A percentile compares a stretch with the other conserved stretches of the same genome.
Evolutionary conservation across 1,139 yeast species (phyloP).

Genomic region (Hanseniaspora uvarum): DNA sequence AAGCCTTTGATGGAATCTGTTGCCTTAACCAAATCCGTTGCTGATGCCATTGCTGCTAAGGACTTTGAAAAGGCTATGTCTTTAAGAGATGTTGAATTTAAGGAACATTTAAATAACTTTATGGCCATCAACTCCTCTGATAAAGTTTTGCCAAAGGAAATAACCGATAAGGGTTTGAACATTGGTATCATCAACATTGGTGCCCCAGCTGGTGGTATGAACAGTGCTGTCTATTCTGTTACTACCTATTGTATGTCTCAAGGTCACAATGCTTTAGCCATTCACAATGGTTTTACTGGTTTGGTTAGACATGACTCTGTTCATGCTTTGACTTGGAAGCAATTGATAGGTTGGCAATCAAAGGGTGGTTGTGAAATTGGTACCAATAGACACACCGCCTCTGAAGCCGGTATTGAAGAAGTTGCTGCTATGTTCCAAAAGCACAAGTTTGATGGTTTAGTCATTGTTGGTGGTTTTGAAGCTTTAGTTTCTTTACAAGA

Average conservation of each 20-base stretch:
- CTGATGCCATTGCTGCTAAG: constrained; percentile 66
- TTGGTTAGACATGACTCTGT: constrained; percentile 71
- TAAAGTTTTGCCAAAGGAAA: constrained; percentile 45
- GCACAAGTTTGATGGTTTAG: constrained; percentile 70
- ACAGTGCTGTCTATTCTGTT: constrained; percentile 84
- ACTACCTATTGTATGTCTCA: constrained; percentile 81
- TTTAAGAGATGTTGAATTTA: constrained; percentile 76
- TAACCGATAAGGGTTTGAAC: constrained; percentile 34
- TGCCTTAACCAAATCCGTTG: constrained; percentile 71
- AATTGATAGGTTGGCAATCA: constrained; percentile 81
- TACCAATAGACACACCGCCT: constrained; percentile 80
- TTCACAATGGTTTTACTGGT: constrained; percentile 89
- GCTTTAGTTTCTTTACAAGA: constrained; percentile 77
- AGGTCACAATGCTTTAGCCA: constrained; percentile 82
- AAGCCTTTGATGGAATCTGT: constrained; percentile 85
- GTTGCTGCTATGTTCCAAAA: constrained; percentile 86
- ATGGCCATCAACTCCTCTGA: constrained; percentile 61
- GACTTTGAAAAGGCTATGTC: constrained; percentile 80
- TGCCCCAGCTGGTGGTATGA: constrained; percentile 95
- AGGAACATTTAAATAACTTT: constrained; percentile 65
- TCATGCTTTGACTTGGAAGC: constrained; percentile 67
- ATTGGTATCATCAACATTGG: constrained; percentile 86
- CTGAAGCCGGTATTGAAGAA: constrained; percentile 66
- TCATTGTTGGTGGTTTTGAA: constrained; percentile 92
- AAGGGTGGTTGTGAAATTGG: constrained; percentile 94